Conservation (phyloP, 2,329 filamentous ascomycete genomes). For the Talaromyces atroroseus region DNA sequence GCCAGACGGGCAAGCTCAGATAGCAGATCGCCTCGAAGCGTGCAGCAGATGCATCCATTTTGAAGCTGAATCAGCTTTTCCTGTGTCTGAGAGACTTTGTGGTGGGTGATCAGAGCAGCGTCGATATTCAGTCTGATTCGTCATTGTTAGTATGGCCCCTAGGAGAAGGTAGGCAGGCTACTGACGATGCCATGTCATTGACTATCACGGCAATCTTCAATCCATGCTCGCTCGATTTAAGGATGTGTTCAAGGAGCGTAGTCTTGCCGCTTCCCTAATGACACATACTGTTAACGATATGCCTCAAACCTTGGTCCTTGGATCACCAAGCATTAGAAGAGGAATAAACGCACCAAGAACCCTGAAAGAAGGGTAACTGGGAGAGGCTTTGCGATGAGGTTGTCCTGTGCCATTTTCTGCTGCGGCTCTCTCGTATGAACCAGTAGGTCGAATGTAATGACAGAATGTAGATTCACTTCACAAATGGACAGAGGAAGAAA, state of each 20-base stretch:
- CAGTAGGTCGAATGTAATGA: neutral
- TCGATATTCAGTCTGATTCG: conserved; percentile 56
- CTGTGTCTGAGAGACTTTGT: conserved; percentile 53
- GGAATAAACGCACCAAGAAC: conserved; percentile 44
- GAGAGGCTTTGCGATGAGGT: conserved; percentile 24
- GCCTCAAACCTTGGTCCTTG: neutral
- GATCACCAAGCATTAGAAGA: conserved; percentile 21
- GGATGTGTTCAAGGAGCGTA: conserved; percentile 63
- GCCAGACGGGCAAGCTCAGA: conserved; percentile 63
- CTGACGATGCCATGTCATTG: conserved; percentile 62
- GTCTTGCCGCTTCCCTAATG: conserved; percentile 63
- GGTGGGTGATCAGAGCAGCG: conserved; percentile 54
- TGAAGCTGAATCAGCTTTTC: conserved; percentile 64
- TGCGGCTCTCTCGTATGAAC: neutral
- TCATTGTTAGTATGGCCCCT: neutral
- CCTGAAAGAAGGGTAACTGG: conserved; percentile 59
- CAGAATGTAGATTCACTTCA: neutral
- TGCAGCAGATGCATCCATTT: conserved; percentile 74
- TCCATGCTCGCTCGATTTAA: conserved; percentile 59
- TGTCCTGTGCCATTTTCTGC: neutral
- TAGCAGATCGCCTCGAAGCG: conserved; percentile 63
- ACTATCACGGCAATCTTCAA: conserved; percentile 66
- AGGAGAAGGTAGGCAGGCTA: neutral
- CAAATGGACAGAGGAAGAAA: neutral
- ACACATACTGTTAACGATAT: neutral